Conservation (phyloP, 345 rosid genomes). For the Eutrema yunnanense region DNA sequence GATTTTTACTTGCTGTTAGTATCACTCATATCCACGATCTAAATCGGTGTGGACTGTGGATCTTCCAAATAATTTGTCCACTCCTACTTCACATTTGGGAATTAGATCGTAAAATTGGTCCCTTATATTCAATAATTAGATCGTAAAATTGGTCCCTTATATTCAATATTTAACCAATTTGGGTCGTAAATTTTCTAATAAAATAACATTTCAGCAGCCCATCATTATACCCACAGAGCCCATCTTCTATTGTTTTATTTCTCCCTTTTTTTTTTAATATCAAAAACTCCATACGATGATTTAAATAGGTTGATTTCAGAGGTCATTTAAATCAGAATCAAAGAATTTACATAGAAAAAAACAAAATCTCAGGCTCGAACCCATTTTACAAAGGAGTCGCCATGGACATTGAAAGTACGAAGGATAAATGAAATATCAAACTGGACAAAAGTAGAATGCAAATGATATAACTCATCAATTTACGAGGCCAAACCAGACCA, state of each 20-base stretch:
- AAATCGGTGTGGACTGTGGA: not conserved
- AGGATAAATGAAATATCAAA: too few relatives aligned
- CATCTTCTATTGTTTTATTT: not conserved
- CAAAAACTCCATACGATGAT: too few relatives aligned
- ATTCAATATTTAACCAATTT: not conserved
- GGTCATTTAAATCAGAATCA: too few relatives aligned
- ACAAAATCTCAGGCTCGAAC: fast-evolving
- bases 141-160: not conserved
- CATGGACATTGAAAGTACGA: too few relatives aligned
- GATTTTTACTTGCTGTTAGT: not conserved
- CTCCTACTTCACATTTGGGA: not conserved
- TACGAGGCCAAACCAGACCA: too few relatives aligned
- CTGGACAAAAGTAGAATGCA: too few relatives aligned
- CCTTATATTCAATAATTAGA: not conserved
- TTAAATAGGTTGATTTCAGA: too few relatives aligned
- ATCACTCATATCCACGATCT: not conserved
- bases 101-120: not conserved
- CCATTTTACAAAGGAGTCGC: too few relatives aligned
- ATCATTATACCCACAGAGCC: constrained; percentile 5
- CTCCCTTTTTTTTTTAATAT: too few relatives aligned
- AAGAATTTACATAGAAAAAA: too few relatives aligned
- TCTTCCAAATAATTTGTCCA: not conserved
- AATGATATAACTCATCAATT: too few relatives aligned
- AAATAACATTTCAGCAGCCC: constrained; percentile 2
- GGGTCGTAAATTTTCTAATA: not conserved